Evolutionary conservation across 129 eudicot genomes (phyloP).

Genomic region (Sambucus nigra): DNA sequence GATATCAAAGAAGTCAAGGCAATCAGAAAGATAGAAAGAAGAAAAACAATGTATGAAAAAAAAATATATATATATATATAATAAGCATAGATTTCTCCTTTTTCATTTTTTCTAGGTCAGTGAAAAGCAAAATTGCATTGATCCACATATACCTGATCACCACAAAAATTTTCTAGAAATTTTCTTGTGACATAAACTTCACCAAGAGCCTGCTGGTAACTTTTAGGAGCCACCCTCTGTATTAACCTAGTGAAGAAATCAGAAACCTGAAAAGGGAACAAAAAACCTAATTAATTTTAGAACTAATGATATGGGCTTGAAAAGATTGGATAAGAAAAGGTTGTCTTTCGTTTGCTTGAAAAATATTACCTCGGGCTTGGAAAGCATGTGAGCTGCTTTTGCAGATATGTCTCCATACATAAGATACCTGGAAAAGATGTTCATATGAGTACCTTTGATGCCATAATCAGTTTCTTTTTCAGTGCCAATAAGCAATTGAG

Average conservation of each 20-base stretch:
- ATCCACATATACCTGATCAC: constrained; percentile 66
- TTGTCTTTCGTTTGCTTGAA: neutral
- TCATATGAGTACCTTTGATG: constrained; percentile 2
- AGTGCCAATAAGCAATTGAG: neutral
- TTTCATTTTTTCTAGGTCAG: constrained; percentile 4
- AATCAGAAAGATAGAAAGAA: neutral
- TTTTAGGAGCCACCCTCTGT: constrained; percentile 95
- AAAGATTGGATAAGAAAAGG: neutral
- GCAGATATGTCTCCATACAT: constrained; percentile 80
- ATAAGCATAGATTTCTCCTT: too few species aligned
- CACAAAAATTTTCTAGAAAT: constrained; percentile 85
- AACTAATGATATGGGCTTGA: neutral
- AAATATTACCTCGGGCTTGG: constrained; percentile 64
- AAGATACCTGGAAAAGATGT: constrained; percentile 54
- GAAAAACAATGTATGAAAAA: neutral
- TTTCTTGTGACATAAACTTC: constrained; percentile 87
- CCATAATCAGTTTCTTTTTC: constrained; percentile 1
- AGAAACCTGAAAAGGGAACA: constrained; percentile 46
- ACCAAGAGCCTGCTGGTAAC: constrained; percentile 90
- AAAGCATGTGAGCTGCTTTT: constrained; percentile 81
- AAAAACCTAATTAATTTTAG: neutral
- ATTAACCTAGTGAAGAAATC: constrained; percentile 83
- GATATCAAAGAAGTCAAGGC: neutral
- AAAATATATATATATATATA: too few species aligned
- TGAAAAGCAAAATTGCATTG: neutral